These are phyloP conservation scores for Ganoderma sinense DNA, from an alignment of 1,284 basidiomycete species.

Conservation along the genomic window DNA sequence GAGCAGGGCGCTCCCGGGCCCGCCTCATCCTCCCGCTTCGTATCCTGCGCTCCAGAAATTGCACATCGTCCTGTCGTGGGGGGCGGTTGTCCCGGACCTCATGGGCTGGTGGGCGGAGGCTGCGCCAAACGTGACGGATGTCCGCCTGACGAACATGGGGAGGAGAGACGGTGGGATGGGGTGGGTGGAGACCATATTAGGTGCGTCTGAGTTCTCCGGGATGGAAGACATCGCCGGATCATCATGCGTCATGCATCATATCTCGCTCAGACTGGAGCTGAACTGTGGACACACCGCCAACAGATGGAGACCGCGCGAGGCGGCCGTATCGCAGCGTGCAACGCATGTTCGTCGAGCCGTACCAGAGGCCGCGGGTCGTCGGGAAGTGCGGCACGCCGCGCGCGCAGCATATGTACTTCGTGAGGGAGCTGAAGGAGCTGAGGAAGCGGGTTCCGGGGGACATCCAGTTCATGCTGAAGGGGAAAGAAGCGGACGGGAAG, in stretches of 20 bases:
- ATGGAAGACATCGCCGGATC: neutral
- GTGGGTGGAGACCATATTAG: neutral
- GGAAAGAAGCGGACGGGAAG: neutral
- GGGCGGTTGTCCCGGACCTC: neutral
- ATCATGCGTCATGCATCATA: too few species aligned
- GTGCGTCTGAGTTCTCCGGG: neutral
- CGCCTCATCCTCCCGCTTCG: neutral
- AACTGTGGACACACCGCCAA: neutral
- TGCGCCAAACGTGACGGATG: neutral
- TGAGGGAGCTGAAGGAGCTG: neutral
- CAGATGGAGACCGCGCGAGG: neutral
- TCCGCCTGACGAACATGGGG: neutral
- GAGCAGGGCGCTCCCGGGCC: neutral
- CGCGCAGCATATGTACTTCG: neutral
- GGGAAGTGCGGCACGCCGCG: neutral
- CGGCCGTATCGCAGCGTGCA: constrained; percentile 3
- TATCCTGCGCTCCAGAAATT: neutral
- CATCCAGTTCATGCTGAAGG: neutral
- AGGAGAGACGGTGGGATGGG: neutral
- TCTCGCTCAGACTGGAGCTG: neutral
- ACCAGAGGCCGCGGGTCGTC: neutral
- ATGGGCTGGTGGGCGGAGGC: neutral
- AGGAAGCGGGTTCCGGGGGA: neutral
- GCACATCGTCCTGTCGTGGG: neutral
- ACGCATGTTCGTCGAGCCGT: neutral